Evolutionary conservation across 2,329 filamentous ascomycete species (phyloP).

Genomic region (Sporothrix dimorphospora): DNA sequence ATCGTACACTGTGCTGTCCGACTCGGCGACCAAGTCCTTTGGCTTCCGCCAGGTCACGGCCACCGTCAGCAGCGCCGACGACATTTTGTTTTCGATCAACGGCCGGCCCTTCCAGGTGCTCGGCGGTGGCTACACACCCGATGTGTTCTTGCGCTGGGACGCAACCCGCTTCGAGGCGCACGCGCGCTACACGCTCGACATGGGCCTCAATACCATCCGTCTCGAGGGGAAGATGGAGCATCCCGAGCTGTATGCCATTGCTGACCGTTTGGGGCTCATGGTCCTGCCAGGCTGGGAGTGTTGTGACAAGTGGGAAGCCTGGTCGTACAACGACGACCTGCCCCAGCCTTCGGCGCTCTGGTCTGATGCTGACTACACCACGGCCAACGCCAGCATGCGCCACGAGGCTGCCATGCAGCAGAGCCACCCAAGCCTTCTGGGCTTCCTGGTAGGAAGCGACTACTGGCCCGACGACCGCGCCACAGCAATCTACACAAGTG

Average conservation of each 20-base stretch:
- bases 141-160: slow-evolving; percentile 65
- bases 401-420: slow-evolving; percentile 65
- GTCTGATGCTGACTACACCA: slow-evolving; percentile 57
- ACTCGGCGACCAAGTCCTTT: slow-evolving; percentile 46
- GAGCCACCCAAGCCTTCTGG: slow-evolving; percentile 60
- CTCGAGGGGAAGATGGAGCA: slow-evolving; percentile 69
- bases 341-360: slow-evolving; percentile 47
- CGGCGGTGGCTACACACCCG: slow-evolving; percentile 62
- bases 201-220: slow-evolving; percentile 65
- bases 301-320: slow-evolving; percentile 70
- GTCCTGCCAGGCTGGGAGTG: slow-evolving; percentile 67
- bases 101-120: slow-evolving; percentile 61
- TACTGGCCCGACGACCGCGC: slow-evolving; percentile 65
- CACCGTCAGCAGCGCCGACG: slow-evolving; percentile 54
- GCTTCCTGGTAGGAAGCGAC: slow-evolving; percentile 64
- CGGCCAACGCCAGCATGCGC: slow-evolving; percentile 57
- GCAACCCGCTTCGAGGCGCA: slow-evolving; percentile 51
- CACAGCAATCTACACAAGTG: slow-evolving; percentile 55
- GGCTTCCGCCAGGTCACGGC: slow-evolving; percentile 60
- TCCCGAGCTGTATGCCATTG: slow-evolving; percentile 60
- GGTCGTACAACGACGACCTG: slow-evolving; percentile 61
- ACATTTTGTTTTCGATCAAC: slow-evolving; percentile 61
- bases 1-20: slow-evolving; percentile 29
- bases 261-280: slow-evolving; percentile 64
- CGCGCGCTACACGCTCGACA: slow-evolving; percentile 58